Conservation (phyloP, 352 stramenopile species). For the Phytophthora sansomeana region DNA sequence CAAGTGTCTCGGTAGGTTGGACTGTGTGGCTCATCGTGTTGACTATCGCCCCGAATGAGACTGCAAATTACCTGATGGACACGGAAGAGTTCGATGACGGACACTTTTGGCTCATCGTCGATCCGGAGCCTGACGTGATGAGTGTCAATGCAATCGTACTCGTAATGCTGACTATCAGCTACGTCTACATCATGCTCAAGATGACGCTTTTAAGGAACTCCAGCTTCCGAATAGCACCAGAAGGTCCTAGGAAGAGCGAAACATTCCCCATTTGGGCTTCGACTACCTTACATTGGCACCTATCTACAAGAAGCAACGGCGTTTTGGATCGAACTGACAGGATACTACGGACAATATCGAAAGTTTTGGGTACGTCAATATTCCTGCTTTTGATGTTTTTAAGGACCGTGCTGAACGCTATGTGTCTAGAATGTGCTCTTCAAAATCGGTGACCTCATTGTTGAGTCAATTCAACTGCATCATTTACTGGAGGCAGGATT, state of each 20-base stretch:
- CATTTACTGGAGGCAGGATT: slow-evolving; percentile 20
- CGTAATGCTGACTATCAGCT: slow-evolving; percentile 17
- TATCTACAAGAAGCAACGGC: slow-evolving; percentile 6
- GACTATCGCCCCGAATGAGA: slow-evolving; percentile 41
- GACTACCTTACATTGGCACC: slow-evolving; percentile 14
- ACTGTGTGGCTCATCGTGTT: slow-evolving; percentile 39
- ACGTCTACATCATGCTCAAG: slow-evolving; percentile 36
- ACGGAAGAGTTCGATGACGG: slow-evolving; percentile 54
- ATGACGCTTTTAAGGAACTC: slow-evolving; percentile 30
- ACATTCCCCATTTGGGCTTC: background rate
- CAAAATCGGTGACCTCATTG: slow-evolving; percentile 14
- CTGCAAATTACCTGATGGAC: slow-evolving; percentile 60
- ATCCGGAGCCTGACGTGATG: slow-evolving; percentile 17
- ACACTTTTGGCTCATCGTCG: slow-evolving; percentile 53
- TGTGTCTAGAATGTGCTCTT: slow-evolving; percentile 9
- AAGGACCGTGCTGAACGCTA: no score
- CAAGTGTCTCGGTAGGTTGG: slow-evolving; percentile 39
- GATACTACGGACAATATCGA: slow-evolving; percentile 13
- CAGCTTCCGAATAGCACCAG: background rate
- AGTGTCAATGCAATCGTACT: slow-evolving; percentile 23
- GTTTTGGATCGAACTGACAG: slow-evolving; percentile 17
- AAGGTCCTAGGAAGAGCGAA: background rate
- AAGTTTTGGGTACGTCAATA: slow-evolving; percentile 19
- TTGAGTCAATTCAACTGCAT: slow-evolving; percentile 11
- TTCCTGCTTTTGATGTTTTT: background rate